These are phyloP conservation scores for Globisporangium solare DNA, from an alignment of 352 stramenopile genomes.

Conservation along the genomic window DNA sequence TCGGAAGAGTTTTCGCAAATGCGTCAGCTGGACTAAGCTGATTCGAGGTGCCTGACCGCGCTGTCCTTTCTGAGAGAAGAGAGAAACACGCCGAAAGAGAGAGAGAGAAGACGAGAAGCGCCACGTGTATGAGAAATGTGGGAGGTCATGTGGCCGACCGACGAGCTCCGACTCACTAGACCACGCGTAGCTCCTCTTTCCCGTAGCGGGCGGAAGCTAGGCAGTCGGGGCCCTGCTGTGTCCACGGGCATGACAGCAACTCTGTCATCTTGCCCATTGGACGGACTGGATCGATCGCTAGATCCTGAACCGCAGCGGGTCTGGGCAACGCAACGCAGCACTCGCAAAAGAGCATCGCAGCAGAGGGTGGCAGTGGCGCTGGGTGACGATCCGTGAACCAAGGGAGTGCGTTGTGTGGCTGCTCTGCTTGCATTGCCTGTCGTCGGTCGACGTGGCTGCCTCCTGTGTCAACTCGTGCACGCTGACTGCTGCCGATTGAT, in stretches of 20 bases:
- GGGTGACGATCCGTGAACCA: background rate
- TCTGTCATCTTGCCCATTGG: background rate
- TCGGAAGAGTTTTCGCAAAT: conserved; percentile 56
- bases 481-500: background rate
- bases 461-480: background rate
- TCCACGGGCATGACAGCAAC: background rate
- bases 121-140: background rate
- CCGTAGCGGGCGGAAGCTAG: background rate
- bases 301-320: conserved; percentile 10
- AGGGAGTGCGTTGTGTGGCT: background rate
- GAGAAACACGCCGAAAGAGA: background rate
- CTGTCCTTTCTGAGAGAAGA: conserved; percentile 1
- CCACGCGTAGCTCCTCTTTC: conserved; percentile 5
- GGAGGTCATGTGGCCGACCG: background rate
- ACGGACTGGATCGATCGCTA: conserved; percentile 11
- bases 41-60: conserved; percentile 1
- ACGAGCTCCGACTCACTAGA: conserved; percentile 2
- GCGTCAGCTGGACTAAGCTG: conserved; percentile 25
- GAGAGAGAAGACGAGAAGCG: conserved; percentile 1
- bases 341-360: background rate
- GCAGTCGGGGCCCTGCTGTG: conserved; percentile 9
- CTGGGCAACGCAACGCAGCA: background rate
- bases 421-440: background rate
- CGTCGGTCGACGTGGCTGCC: background rate
- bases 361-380: background rate